Base-by-base conservation (phyloP, 73 alveolate genomes). In the Blepharisma japonicum region DNA sequence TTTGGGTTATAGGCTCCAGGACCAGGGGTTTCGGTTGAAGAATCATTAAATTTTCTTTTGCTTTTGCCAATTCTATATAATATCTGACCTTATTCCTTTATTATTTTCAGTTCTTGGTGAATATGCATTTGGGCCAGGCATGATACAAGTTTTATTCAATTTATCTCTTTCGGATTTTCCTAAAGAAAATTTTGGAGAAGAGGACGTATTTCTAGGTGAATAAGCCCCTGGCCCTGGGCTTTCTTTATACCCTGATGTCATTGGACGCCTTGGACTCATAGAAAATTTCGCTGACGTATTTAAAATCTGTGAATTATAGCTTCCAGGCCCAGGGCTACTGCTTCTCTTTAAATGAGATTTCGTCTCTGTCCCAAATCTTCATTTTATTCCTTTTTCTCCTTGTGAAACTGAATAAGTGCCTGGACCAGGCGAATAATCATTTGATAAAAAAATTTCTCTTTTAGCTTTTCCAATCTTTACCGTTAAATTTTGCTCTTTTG, bases 171-270 rank as follows among this genome's bases (percentile, higher is more conserved):
- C 42, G 42, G 42, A 32, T 32, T 32, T 32, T 1, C 42, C 42
- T 32, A 32, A 32, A 32, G 74, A 61, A 25, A 14, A 61, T 4
- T 61, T 61, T 18, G 23, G 14, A 20, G 74, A 20, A 20, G 74
- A 20, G 0, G 47, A 61, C 14, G 5, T 2, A 9, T 2, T 5
- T 25, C 47, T 14, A 20, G 74, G 74, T 2, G 74, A 61, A 61
- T 61, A 61, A 8, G 74, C 47, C 18, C 74, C 74, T 61, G 74
- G 74, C 74, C 74, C 74, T 18, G 74, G 74, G 49, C 3, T 39
- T 61, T 14, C 50, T 14, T 11, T 18, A 32, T 0, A 32, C 5
- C 74, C 74, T 18, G 74, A 61, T 9, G 74, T 61, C 18, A 25
- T 39, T 14, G 74, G 74, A 2, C 74, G 0, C 23, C 46, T 61